A percentile compares a stretch with the other conserved stretches of the same genome.
Conservation (phyloP, 345 rosid species). For the Aethionema arabicum region DNA sequence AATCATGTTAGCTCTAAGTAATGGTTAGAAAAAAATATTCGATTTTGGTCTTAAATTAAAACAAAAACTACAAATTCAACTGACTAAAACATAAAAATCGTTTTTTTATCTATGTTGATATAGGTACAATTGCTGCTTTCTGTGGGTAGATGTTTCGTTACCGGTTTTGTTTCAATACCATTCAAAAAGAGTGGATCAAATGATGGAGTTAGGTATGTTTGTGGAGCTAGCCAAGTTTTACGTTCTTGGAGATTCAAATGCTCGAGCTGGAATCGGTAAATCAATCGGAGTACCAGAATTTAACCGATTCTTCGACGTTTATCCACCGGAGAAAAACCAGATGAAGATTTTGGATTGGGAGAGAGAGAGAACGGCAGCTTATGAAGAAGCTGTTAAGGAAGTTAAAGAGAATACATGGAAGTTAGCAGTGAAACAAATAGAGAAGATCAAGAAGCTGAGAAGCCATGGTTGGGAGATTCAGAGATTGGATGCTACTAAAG, state of each 20-base stretch:
- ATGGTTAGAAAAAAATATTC: too few relatives aligned
- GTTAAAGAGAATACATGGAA: slow-evolving; percentile 54
- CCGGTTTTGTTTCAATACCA: slow-evolving; percentile 48
- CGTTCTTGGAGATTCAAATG: slow-evolving; percentile 32
- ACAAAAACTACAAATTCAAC: not conserved
- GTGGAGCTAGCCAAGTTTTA: slow-evolving; percentile 59
- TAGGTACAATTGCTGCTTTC: slow-evolving; percentile 69
- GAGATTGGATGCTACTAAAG: slow-evolving; percentile 62
- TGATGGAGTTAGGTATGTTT: slow-evolving; percentile 67
- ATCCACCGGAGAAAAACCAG: slow-evolving; percentile 34
- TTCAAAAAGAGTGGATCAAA: slow-evolving; percentile 65
- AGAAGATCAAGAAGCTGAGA: slow-evolving; percentile 57
- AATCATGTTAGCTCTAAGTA: too few relatives aligned
- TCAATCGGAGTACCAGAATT: slow-evolving; percentile 82
- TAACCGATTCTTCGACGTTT: slow-evolving; percentile 46
- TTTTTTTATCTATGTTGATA: not conserved
- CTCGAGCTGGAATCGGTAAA: slow-evolving; percentile 47
- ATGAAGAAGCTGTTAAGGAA: slow-evolving; percentile 49
- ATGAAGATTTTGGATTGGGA: slow-evolving; percentile 24
- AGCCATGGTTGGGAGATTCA: slow-evolving; percentile 64
- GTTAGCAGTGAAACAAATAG: slow-evolving; percentile 58
- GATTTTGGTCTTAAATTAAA: too few relatives aligned
- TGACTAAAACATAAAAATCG: not conserved
- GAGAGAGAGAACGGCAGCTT: slow-evolving; percentile 28
- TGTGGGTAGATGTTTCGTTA: slow-evolving; percentile 70